A percentile compares a stretch with the other conserved stretches of the same genome.
phyloP scores from a whole-genome alignment of 2,329 filamentous ascomycete genomes.

The Monosporascus sp. region DNA sequence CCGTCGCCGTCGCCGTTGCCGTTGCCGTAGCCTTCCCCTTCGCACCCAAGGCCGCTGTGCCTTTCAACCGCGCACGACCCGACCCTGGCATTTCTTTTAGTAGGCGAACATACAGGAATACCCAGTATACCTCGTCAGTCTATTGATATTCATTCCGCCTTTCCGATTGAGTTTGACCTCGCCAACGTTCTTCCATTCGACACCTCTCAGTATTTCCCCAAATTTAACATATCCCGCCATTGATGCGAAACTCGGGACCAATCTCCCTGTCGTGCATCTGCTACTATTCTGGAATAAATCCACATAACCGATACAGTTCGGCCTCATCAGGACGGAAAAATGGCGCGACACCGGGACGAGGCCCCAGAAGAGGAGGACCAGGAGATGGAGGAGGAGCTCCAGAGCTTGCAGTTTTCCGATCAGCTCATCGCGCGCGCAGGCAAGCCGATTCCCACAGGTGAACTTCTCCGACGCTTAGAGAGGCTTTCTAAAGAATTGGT shows the following conservation, averaged over 20 bases:
- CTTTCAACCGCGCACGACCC: neutral
- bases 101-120: neutral
- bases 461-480: conserved; percentile 77
- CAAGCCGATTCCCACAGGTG: conserved; percentile 77
- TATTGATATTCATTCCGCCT: too few species aligned
- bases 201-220: too few species aligned
- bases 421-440: conserved; percentile 87
- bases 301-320: neutral
- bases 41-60: neutral
- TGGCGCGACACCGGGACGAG: conserved; percentile 37
- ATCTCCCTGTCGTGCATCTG: neutral
- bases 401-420: conserved; percentile 71
- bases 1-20: too few species aligned
- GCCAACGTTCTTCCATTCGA: too few species aligned
- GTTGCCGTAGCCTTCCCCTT: neutral
- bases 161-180: too few species aligned
- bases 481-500: conserved; percentile 76
- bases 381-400: conserved; percentile 34
- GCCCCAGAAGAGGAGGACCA: conserved; percentile 33
- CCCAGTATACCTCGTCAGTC: neutral
- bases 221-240: too few species aligned
- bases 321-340: conserved; percentile 15
- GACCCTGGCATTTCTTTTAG: neutral
- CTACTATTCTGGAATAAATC: neutral
- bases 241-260: too few species aligned